Base-by-base conservation (phyloP, 306 rosid genomes). In the Ormosia emarginata region DNA sequence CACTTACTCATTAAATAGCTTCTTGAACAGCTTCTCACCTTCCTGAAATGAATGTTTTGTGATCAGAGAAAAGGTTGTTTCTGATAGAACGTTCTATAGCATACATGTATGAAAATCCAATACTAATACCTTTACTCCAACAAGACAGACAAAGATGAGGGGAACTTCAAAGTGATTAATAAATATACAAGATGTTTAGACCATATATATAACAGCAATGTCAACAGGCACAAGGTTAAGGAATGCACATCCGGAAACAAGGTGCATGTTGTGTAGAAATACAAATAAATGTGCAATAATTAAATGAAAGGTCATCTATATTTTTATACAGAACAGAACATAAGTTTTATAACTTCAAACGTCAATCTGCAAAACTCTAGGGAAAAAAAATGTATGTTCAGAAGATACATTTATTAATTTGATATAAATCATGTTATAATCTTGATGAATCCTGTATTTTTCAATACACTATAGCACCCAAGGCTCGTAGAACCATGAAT, bases 1-100 rank as follows among this genome's bases (percentile, higher is more conserved):
- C 62, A 74, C 88, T 70, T 71, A 85, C 88, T 85, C 72, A 17
- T 81, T 63, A 73, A 85, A 81, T 56, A 85, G 77, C 80, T 81
- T 63, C 43, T 71, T 44, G 83, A 81, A 76, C 72, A 46, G n/a
- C 80, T 24, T 13, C 65, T 71, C 72, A 76, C 85, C 85, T 70
- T 85, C 24, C 88, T 85, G 80, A 66, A 85, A 63, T 29, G 18
- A 29, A 85, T 69, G 76, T 39, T 67, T 4, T 7, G 83, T 10
- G 71, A 79, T 73, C 37, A 55, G 71, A 71, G 62, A 71, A 30
- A 74, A 36, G 33, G 10, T 61, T 64, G 29, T 3, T 74, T 83
- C 67, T 29, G 30, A 41, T 33, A 71, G 8, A 33, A 77, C 12
- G 50, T 30, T 56, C 17, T 47, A 76, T 12, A 46, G 55, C 14